Evolutionary conservation across 140 eudicot genomes (phyloP).

Genomic region (Oenanthe javanica): DNA sequence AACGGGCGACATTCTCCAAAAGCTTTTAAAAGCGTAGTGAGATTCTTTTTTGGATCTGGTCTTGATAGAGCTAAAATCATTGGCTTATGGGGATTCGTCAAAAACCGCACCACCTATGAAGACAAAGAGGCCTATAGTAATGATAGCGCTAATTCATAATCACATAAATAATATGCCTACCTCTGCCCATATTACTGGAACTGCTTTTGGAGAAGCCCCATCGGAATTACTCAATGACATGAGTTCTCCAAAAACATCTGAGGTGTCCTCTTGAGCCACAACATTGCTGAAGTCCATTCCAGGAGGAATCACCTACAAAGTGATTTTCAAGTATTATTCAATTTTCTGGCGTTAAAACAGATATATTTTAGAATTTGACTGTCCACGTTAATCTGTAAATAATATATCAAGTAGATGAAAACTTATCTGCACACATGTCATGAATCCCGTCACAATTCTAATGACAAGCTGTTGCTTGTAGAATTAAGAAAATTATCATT

Average conservation of each 20-base stretch:
- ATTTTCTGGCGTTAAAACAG: not conserved
- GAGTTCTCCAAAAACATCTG: constrained; percentile 61
- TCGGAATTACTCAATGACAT: constrained; percentile 42
- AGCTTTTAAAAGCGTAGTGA: constrained; percentile 82
- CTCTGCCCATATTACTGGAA: constrained; percentile 81
- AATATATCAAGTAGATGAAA: not conserved
- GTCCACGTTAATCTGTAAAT: not conserved
- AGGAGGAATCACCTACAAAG: constrained; percentile 82
- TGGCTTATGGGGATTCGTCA: constrained; percentile 93
- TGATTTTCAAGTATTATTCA: not conserved
- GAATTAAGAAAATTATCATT: not conserved
- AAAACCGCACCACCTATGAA: constrained; percentile 69
- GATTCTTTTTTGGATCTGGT: constrained; percentile 89
- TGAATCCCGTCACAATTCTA: not conserved
- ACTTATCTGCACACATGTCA: not conserved
- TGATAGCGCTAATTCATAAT: not conserved
- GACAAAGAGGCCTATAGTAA: not conserved
- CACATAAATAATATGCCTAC: constrained; percentile 30
- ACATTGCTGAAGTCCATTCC: constrained; percentile 97
- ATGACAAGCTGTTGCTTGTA: not conserved
- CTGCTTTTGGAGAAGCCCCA: constrained; percentile 65
- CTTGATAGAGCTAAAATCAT: constrained; percentile 90
- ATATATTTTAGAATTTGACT: not conserved
- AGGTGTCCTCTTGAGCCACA: constrained; percentile 47
- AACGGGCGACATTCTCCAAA: constrained; percentile 91